Evolutionary conservation across 306 rosid species (phyloP), one percentile per base, ranked within the genome.

Genomic region (Pyrus betulifolia): DNA sequence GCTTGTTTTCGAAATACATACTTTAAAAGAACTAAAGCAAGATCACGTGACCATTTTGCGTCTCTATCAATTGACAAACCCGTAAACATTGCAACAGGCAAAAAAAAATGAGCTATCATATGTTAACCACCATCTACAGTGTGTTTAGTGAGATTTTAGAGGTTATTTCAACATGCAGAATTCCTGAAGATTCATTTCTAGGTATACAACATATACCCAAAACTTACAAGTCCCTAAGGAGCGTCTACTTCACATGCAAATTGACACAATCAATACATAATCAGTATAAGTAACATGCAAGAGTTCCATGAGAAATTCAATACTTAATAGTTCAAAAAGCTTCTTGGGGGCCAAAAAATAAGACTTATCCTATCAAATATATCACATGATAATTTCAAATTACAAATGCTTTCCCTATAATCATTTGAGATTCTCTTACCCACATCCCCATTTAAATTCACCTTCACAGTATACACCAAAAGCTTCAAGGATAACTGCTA

Each of bases 381-480:
- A 31, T 54, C 25, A 60, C n/a, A 28, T 71, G 1, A 57, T 57
- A n/a, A 76, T 25, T 55, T 72, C 62, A 71, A 75, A 27, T 31
- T 74, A 71, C 17, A 22, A 68, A 75, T 18, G 14, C 75, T 6
- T 69, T 76, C 74, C 76, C 57, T 44, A 22, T 11, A 31, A 61
- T 5, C 13, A 67, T 46, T 81, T 27, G 28, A 78, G 68, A 72
- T 52, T 22, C 63, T 71, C 95, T 90, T 91, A 96, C 99, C 99
- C 99, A 71, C 98, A 96, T 81, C 88, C 89, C 90, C 59, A 66
- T 81, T 91, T 86, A 82, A 96, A 96, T 81, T 96, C 98, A 73
- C 99, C 99, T 65, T 96, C 99, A 75, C 99, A 96, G 80, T 96
- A 96, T 77, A 85, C 84, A 62, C 87, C 91, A 76, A 92, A 89